A percentile compares a stretch with the other conserved stretches of the same genome.
Conservation (phyloP, 140 eudicot genomes). For the Erigeron philadelphicus region DNA sequence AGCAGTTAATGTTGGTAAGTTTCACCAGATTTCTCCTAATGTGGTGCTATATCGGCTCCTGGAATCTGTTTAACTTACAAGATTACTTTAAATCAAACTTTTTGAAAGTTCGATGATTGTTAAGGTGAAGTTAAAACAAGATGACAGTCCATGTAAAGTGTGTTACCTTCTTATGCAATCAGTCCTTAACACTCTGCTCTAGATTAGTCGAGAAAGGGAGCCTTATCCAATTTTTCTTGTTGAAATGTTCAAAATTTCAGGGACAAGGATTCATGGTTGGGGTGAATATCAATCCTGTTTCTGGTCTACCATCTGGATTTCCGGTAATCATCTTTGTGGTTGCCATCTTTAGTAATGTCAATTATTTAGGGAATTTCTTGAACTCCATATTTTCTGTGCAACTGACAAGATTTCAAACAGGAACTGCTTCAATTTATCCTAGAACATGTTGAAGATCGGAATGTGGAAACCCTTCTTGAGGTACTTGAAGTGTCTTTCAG, state of each 20-base stretch:
- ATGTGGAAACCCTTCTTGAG: slow-evolving; percentile 87
- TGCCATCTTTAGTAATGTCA: slow-evolving; percentile 12
- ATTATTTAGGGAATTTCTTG: slow-evolving; percentile 6
- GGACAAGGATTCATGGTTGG: slow-evolving; percentile 99
- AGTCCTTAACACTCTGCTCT: not conserved
- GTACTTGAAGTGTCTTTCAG: slow-evolving; percentile 33
- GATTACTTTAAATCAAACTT: not conserved
- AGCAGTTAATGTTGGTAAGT: not conserved
- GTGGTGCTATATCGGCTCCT: not conserved
- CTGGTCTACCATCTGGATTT: slow-evolving; percentile 93
- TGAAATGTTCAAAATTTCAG: slow-evolving; percentile 30
- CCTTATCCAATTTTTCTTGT: not conserved
- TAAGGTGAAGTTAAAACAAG: slow-evolving; percentile 13
- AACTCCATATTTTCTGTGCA: slow-evolving; percentile 21
- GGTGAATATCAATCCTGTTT: slow-evolving; percentile 77
- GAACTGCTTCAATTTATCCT: slow-evolving; percentile 72
- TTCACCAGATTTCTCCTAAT: not conserved
- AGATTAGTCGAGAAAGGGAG: slow-evolving; percentile 9
- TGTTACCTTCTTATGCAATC: not conserved
- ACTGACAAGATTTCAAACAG: slow-evolving; percentile 38
- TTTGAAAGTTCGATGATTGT: not conserved
- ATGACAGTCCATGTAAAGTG: not conserved
- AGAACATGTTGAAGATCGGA: slow-evolving; percentile 77
- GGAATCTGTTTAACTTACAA: slow-evolving; percentile 5
- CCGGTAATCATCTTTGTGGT: slow-evolving; percentile 45